Evolutionary conservation across 805 yeast genomes (phyloP).

Genomic region (Diddensiella transvaalensis): DNA sequence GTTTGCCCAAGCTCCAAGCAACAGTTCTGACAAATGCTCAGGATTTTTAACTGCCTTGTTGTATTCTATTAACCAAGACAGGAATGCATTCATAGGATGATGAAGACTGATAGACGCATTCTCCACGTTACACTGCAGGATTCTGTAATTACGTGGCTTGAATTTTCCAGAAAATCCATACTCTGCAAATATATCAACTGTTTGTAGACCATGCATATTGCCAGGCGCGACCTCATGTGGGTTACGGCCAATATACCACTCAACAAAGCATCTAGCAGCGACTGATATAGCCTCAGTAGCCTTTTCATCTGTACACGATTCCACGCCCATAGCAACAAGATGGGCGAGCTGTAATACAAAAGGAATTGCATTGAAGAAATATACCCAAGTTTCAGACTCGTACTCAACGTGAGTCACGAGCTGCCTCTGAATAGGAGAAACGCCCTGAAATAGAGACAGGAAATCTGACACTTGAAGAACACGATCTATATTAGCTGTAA

Average conservation of each 20-base stretch:
- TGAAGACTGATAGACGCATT: conserved; percentile 59
- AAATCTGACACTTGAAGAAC: conserved; percentile 63
- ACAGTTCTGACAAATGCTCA: not conserved
- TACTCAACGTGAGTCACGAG: conserved; percentile 81
- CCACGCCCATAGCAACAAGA: conserved; percentile 33
- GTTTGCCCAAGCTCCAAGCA: not conserved
- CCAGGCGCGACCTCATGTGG: not conserved
- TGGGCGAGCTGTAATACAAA: conserved; percentile 53
- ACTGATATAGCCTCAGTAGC: conserved; percentile 21
- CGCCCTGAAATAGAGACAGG: conserved; percentile 68
- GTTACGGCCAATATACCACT: conserved; percentile 29
- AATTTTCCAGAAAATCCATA: not conserved
- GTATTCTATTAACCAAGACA: conserved; percentile 67
- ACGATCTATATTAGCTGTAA: conserved; percentile 44
- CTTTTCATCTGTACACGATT: conserved; percentile 19
- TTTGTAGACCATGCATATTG: not conserved
- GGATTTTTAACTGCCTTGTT: conserved; percentile 19
- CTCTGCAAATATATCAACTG: not conserved
- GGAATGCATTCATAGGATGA: conserved; percentile 74
- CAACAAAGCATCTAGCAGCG: conserved; percentile 24
- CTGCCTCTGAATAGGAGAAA: conserved; percentile 71
- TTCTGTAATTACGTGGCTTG: not conserved
- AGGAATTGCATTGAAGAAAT: conserved; percentile 64
- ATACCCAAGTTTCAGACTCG: conserved; percentile 79
- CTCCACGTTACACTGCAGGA: conserved; percentile 43